Evolutionary conservation across 78 protist species (phyloP), one percentile per base, ranked within the genome.

Genomic region (Pelomyxa schiedti): DNA sequence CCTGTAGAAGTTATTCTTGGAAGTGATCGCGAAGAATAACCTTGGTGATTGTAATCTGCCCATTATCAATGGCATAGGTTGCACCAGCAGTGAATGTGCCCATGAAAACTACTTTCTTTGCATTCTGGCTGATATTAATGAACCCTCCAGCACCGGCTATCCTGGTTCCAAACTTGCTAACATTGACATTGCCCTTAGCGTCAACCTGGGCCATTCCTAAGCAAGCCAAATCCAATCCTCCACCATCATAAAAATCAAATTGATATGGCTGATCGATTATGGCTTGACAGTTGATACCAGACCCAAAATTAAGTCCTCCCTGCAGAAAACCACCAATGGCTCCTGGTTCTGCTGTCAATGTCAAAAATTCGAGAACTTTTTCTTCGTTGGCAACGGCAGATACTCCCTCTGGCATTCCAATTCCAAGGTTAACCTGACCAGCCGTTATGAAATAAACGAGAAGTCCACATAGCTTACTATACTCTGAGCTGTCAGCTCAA

Each of bases 401-500:
- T 4, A 42, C 37, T 22, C 71, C 79, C 4, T 75, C 79, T 22
- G 79, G 71, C 66, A 75, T 53, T 4, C 79, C 79, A 42, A 75
- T 53, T 40, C 80, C 80, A 35, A 76, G 71, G 72, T 76, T 76
- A 29, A 42, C n/a, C n/a, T n/a, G n/a, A n/a, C n/a, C n/a, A n/a
- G n/a, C n/a, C n/a, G n/a, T n/a, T n/a, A n/a, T n/a, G n/a, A n/a
- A n/a, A n/a, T n/a, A n/a, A n/a, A n/a, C n/a, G n/a, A n/a, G n/a
- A n/a, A n/a, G n/a, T n/a, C n/a, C n/a, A n/a, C n/a, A n/a, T n/a
- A n/a, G n/a, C n/a, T n/a, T n/a, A n/a, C 66, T 9, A 76, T 63
- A 8, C 37, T 40, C 65, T 76, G 28, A 6, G 39, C 39, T 8
- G 1, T 8, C 43, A 42, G 26, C 35, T 37, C 63, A 0, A 41